Percentiles rank a stretch among this genome's conserved stretches.
Evolutionary conservation across 148 eudicot species (phyloP).

Genomic region (Vaccinium myrtillus): DNA sequence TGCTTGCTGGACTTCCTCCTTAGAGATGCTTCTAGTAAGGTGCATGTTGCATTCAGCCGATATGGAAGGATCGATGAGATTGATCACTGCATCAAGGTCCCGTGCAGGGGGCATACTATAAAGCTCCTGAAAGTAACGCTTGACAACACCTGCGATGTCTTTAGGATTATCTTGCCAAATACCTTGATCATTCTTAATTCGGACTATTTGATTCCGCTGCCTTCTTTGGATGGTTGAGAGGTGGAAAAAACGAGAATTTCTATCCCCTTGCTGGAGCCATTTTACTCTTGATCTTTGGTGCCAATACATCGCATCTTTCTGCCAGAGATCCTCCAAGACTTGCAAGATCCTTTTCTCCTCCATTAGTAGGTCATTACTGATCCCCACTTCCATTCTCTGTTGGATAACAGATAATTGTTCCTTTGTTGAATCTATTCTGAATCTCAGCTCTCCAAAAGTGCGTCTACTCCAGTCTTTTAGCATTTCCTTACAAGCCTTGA

Average conservation of each 20-base stretch:
- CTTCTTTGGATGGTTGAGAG: not conserved
- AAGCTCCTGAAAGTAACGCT: too few relatives aligned
- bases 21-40: not conserved
- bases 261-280: not conserved
- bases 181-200: not conserved
- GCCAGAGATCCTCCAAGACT: too few relatives aligned
- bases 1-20: not conserved
- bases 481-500: too few relatives aligned
- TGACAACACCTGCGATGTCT: too few relatives aligned
- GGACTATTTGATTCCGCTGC: not conserved
- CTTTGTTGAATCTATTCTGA: too few relatives aligned
- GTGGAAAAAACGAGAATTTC: not conserved
- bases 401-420: too few relatives aligned
- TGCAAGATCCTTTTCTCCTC: too few relatives aligned
- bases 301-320: not conserved
- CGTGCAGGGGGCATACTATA: rapidly evolving
- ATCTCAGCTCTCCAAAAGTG: too few relatives aligned
- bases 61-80: not conserved
- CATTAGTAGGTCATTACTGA: too few relatives aligned
- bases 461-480: too few relatives aligned
- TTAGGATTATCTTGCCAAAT: not conserved
- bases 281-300: not conserved
- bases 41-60: not conserved
- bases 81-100: not conserved
- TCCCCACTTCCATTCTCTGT: too few relatives aligned